These are phyloP conservation scores for Grigorovia transvaalensis DNA, from an alignment of 805 yeast species.

Conservation along the genomic window DNA sequence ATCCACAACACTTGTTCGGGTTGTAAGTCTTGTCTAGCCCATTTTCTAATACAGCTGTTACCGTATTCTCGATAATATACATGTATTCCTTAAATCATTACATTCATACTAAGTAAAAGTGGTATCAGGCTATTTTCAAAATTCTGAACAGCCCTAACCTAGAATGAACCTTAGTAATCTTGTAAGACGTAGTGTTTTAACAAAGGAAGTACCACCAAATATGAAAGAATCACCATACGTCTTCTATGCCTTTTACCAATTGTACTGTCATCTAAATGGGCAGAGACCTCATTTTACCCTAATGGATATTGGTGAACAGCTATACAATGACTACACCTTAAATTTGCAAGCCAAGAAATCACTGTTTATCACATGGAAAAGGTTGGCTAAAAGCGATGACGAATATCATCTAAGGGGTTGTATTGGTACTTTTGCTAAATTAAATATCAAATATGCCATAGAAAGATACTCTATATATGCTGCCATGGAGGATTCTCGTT, in stretches of 20 bases:
- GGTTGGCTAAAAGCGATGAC: conserved; percentile 17
- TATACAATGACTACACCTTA: conserved; percentile 10
- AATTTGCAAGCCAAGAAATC: conserved; percentile 35
- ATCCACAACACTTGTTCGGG: no score
- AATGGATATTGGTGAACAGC: conserved; percentile 7
- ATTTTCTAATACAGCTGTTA: neutral
- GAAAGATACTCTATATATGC: conserved; percentile 51
- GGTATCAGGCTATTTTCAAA: neutral
- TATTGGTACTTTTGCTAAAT: conserved; percentile 73
- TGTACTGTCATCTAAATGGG: conserved; percentile 14
- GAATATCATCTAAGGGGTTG: conserved; percentile 61
- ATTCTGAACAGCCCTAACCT: neutral
- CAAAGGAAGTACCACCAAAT: neutral
- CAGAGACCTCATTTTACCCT: conserved; percentile 3
- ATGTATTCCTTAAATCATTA: no score
- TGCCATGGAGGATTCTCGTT: conserved; percentile 73
- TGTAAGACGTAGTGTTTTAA: neutral
- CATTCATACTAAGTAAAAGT: neutral
- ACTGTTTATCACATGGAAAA: conserved; percentile 83
- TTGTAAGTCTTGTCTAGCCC: no score
- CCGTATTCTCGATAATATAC: no score
- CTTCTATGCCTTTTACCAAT: conserved; percentile 26
- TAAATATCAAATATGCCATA: conserved; percentile 48
- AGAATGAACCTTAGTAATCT: neutral
- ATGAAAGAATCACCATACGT: conserved; percentile 22